Conservation (phyloP, 2,329 filamentous ascomycete genomes). For the Verticillium klebahnii region DNA sequence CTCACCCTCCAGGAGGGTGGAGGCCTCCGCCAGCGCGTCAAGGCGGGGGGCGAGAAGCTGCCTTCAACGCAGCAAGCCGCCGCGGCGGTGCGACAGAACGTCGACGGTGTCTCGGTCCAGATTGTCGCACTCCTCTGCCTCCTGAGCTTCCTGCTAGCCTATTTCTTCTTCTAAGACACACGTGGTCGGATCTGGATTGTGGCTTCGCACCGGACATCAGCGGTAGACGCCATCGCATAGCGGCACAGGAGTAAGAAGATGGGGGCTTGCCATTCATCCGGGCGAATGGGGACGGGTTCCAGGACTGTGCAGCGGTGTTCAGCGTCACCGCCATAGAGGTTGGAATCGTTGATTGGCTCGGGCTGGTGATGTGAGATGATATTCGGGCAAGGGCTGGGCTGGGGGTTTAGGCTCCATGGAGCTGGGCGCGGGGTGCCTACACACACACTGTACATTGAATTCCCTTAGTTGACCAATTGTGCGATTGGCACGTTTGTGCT, state of each 20-base stretch:
- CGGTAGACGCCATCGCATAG: background rate
- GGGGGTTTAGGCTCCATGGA: background rate
- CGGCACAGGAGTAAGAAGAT: background rate
- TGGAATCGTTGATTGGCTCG: background rate
- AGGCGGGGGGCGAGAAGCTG: slow-evolving; percentile 48
- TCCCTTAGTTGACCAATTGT: background rate
- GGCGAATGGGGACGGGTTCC: background rate
- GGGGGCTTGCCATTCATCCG: background rate
- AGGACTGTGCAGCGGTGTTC: background rate
- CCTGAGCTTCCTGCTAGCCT: slow-evolving; percentile 87
- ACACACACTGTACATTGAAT: background rate
- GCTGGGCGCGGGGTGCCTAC: background rate
- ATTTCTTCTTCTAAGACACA: slow-evolving; percentile 79
- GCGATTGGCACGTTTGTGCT: background rate
- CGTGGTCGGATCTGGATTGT: background rate
- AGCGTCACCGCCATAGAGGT: background rate
- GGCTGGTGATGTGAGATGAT: background rate
- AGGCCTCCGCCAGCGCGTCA: slow-evolving; percentile 70
- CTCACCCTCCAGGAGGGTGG: slow-evolving; percentile 64
- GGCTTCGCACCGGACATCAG: background rate
- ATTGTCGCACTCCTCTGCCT: slow-evolving; percentile 80
- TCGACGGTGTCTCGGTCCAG: slow-evolving; percentile 80
- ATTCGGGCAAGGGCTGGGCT: background rate
- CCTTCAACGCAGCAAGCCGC: slow-evolving; percentile 39
- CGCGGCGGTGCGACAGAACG: slow-evolving; percentile 50